A percentile compares a stretch with the other conserved stretches of the same genome.
These are phyloP conservation scores for Rubroshorea leprosula DNA, from an alignment of 345 rosid species.

Conservation along the genomic window DNA sequence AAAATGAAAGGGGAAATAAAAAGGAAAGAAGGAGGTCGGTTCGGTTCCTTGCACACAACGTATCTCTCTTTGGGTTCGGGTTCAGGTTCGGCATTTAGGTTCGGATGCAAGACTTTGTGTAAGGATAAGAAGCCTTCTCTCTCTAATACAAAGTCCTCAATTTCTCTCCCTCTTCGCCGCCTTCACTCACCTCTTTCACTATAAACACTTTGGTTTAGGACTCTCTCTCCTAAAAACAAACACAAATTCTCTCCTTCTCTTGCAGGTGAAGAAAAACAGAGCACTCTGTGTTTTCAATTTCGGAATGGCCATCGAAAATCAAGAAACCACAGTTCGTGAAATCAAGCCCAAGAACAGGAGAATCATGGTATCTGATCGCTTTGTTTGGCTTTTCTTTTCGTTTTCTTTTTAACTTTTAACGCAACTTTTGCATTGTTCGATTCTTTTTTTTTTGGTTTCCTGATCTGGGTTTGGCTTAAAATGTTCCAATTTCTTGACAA, in stretches of 20 bases:
- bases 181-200: slow-evolving; percentile 10
- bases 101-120: slow-evolving; percentile 35
- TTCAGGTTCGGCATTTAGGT: slow-evolving; percentile 35
- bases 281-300: slow-evolving; percentile 10
- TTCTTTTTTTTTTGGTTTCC: background rate
- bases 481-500: slow-evolving; percentile 17
- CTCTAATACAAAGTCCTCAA: slow-evolving; percentile 12
- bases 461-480: slow-evolving; percentile 16
- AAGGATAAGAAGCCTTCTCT: slow-evolving; percentile 61
- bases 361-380: slow-evolving; percentile 59
- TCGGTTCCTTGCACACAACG: slow-evolving; percentile 55
- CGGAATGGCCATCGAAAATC: slow-evolving; percentile 83
- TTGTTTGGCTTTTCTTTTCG: slow-evolving; percentile 1
- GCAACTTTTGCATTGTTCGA: background rate
- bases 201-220: background rate
- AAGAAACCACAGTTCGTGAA: slow-evolving; percentile 66
- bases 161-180: slow-evolving; percentile 22
- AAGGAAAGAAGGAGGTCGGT: slow-evolving; percentile 47
- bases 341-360: slow-evolving; percentile 72
- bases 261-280: background rate
- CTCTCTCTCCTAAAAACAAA: slow-evolving; percentile 22
- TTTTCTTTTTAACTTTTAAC: background rate
- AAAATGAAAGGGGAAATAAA: slow-evolving; percentile 32
- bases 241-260: background rate
- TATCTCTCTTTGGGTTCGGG: slow-evolving; percentile 36